phyloP scores from a whole-genome alignment of 148 eudicot species.

The Nepenthes mirabilis region DNA sequence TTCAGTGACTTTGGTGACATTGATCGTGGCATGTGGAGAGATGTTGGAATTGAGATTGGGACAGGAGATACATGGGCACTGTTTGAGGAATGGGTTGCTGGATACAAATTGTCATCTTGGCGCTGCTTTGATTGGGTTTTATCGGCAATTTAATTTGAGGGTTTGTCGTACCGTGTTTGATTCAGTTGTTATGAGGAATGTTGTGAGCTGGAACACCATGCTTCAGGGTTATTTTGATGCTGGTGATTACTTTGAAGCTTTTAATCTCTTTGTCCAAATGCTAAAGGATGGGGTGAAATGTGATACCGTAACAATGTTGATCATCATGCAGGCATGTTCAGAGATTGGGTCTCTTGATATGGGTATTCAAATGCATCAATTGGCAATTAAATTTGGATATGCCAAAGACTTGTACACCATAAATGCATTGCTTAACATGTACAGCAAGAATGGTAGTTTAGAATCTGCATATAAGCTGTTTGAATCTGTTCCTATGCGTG shows the following conservation, averaged over 20 bases:
- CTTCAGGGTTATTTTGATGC: conserved; percentile 23
- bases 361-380: conserved; percentile 35
- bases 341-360: conserved; percentile 16
- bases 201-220: conserved; percentile 39
- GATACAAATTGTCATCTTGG: conserved; percentile 27
- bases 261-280: conserved; percentile 22
- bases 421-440: conserved; percentile 26
- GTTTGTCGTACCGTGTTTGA: conserved; percentile 23
- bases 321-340: conserved; percentile 27
- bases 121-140: conserved; percentile 37
- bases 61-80: conserved; percentile 42
- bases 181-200: conserved; percentile 21
- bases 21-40: conserved; percentile 36
- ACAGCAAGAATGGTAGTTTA: conserved; percentile 15
- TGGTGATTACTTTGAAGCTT: conserved; percentile 21
- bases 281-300: conserved; percentile 14
- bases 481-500: conserved; percentile 16
- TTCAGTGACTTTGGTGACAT: conserved; percentile 28
- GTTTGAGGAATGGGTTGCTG: conserved; percentile 35
- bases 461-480: conserved; percentile 24
- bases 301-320: conserved; percentile 29
- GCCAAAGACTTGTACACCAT: conserved; percentile 17
- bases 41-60: conserved; percentile 24
- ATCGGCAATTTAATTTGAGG: conserved; percentile 21
- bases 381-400: conserved; percentile 24